Conservation (phyloP, 768 basidiomycete genomes). For the Suillus weaverae region DNA sequence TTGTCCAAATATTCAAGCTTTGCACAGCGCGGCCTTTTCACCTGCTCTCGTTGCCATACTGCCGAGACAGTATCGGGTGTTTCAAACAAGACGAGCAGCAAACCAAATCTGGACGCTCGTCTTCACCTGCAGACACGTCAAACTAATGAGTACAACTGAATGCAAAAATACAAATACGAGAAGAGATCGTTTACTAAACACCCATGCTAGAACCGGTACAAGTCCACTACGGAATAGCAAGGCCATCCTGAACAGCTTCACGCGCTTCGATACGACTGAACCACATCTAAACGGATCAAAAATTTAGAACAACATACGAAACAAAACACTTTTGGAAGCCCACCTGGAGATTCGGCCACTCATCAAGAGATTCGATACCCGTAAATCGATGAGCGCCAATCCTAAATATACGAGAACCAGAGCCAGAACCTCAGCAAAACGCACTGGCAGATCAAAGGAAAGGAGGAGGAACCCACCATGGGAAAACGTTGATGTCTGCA, state of each 20-base stretch:
- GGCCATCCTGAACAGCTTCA: neutral
- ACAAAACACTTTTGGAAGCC: neutral
- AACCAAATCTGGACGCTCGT: neutral
- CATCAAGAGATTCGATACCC: slow-evolving; percentile 36
- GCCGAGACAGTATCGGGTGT: neutral
- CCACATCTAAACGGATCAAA: neutral
- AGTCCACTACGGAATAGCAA: neutral
- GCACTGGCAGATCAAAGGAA: neutral
- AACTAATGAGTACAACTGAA: neutral
- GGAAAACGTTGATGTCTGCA: slow-evolving; percentile 40
- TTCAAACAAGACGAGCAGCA: neutral
- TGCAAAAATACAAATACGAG: neutral
- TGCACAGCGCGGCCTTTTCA: neutral
- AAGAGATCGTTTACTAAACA: neutral
- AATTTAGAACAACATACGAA: neutral
- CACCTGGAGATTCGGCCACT: slow-evolving; percentile 41
- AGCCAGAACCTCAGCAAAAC: neutral
- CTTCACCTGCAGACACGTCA: neutral
- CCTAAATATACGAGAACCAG: slow-evolving; percentile 25
- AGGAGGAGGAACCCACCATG: slow-evolving; percentile 12
- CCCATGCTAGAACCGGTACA: neutral
- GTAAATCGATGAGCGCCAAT: slow-evolving; percentile 30
- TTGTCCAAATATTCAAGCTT: neutral
- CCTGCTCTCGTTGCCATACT: neutral
- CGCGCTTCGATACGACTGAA: neutral